phyloP scores from a whole-genome alignment of 2,329 filamentous ascomycete genomes.

The Aspergillus tanneri region DNA sequence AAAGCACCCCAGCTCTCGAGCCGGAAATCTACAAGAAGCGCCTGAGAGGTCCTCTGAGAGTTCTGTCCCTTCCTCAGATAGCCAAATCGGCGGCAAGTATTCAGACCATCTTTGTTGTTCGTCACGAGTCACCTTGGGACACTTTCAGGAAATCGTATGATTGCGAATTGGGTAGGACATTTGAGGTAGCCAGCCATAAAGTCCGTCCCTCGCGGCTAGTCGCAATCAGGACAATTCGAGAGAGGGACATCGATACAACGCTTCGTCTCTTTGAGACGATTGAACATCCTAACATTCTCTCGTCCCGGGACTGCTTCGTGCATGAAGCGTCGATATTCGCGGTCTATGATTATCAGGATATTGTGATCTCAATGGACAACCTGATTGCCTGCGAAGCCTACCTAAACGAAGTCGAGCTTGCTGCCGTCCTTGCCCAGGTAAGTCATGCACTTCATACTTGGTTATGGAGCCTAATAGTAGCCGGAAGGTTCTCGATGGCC shows the following conservation, averaged over 20 bases:
- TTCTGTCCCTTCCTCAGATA: too few species aligned
- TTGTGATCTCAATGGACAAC: neutral
- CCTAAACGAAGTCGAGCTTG: neutral
- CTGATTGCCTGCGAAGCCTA: conserved; percentile 2
- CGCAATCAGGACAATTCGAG: neutral
- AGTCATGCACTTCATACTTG: too few species aligned
- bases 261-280: neutral
- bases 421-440: conserved; percentile 1
- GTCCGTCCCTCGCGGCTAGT: neutral
- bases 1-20: too few species aligned
- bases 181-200: neutral
- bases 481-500: conserved; percentile 1
- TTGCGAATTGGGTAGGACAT: neutral
- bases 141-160: conserved; percentile 1
- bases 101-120: too few species aligned
- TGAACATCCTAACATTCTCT: neutral
- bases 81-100: too few species aligned
- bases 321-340: neutral
- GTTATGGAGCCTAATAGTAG: too few species aligned
- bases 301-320: neutral
- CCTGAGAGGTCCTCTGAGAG: too few species aligned
- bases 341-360: neutral
- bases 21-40: too few species aligned
- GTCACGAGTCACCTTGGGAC: neutral
- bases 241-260: neutral